Base-by-base conservation (phyloP, 2,329 filamentous ascomycete genomes). In the Aspergillus novoparasiticus region DNA sequence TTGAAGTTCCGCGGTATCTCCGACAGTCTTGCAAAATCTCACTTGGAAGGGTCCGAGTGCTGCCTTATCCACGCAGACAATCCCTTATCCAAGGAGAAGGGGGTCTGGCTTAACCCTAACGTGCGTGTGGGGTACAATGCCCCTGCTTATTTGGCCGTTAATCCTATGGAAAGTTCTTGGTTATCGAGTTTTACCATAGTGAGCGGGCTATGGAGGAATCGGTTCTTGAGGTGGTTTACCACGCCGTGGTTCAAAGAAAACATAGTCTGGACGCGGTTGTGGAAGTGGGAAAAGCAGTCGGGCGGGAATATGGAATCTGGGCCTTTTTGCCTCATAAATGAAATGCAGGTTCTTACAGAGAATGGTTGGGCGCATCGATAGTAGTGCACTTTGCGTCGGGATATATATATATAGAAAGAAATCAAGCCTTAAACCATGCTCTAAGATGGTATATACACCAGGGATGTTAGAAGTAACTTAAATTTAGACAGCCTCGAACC, bases 51-150 rank as follows among this genome's bases (percentile, higher is more conserved):
- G 2, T 85, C 83, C 50, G 85, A 87, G 70, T 86, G 85, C 71
- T 87, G 85, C 65, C 75, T 87, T 0, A 87, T 92, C 60, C 90
- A 92, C 72, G 86, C 87, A 2, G 90, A 92, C 71, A 92, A 92
- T 69, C 86, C 85, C 1, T 77, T 88, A 6, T 66, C 64, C 6
- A 30, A 16, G 2, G 56, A 61, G 50, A 68, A 80, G 60, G 87
- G 90, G 57, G 86, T 92, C 6, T 92, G 83, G 74, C 72, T 92
- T 45, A 93, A 93, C 73, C 89, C 90, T 1, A 83, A 84, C 14
- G 89, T 92, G 12, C 82, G 89, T 10, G 90, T 92, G 6, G 88
- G 84, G 2, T 92, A 92, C 72, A 86, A 81, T 65, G 73, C 76
- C 3, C 63, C 74, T 0, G 86, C 86, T 1, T 89, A 89, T 71